A percentile compares a stretch with the other conserved stretches of the same genome.
Evolutionary conservation across 768 basidiomycete genomes (phyloP).

Genomic region (Podaxis carcinomalis): DNA sequence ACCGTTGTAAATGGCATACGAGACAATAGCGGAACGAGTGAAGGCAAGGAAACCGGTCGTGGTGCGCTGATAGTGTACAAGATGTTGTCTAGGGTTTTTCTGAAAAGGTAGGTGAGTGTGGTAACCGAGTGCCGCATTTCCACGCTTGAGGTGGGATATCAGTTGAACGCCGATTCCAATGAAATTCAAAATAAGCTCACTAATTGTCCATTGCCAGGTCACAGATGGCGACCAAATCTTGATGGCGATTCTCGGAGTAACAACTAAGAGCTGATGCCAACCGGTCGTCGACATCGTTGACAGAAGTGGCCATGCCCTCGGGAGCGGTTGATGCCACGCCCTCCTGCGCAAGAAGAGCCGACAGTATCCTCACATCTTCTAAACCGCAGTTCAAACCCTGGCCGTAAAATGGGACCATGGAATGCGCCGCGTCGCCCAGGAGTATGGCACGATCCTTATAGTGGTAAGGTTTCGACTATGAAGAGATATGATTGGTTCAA

Average conservation of each 20-base stretch:
- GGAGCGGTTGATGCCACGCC: constrained; percentile 49
- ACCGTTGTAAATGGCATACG: constrained; percentile 54
- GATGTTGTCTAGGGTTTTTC: constrained; percentile 74
- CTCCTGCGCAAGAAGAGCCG: constrained; percentile 67
- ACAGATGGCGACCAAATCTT: constrained; percentile 87
- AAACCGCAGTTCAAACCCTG: constrained; percentile 98
- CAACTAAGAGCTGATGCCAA: constrained; percentile 64
- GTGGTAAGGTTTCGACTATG: constrained; percentile 82
- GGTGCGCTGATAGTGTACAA: constrained; percentile 59
- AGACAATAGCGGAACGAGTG: constrained; percentile 42
- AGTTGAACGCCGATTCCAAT: constrained; percentile 13
- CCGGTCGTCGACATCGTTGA: constrained; percentile 44
- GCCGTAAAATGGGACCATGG: constrained; percentile 98
- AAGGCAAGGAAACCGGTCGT: constrained; percentile 40
- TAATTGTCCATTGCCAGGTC: constrained; percentile 96
- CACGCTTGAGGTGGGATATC: constrained; percentile 52
- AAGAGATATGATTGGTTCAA: constrained; percentile 22
- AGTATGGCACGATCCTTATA: constrained; percentile 85
- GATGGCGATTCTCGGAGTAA: constrained; percentile 81
- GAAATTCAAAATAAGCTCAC: constrained; percentile 47
- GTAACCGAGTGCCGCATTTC: constrained; percentile 95
- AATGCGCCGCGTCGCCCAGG: constrained; percentile 93
- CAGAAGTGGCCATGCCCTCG: constrained; percentile 25
- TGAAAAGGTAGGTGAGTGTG: constrained; percentile 73
- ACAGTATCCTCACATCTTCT: constrained; percentile 92